A percentile compares a stretch with the other conserved stretches of the same genome.
phyloP scores from a whole-genome alignment of 2,329 filamentous ascomycete species.

The Trichoderma afroharzianum region DNA sequence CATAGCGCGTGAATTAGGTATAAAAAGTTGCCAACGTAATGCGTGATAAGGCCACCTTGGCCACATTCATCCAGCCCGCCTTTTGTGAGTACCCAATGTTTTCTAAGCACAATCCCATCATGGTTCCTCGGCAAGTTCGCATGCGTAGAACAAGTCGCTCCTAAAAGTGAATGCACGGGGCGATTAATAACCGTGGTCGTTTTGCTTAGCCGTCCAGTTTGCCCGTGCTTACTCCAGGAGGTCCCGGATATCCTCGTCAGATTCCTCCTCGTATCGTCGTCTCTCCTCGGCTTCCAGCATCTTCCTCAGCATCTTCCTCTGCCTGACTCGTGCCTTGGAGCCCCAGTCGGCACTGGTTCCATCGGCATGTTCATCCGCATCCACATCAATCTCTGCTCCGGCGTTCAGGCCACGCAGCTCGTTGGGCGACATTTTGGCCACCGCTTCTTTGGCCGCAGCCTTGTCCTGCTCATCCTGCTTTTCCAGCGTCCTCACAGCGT shows the following conservation, averaged over 20 bases:
- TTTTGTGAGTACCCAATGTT: neutral
- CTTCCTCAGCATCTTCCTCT: conserved; percentile 64
- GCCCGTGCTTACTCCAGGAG: conserved; percentile 46
- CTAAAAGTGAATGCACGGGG: neutral
- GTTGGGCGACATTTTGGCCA: conserved; percentile 59
- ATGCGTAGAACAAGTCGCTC: neutral
- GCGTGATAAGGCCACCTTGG: conserved; percentile 10
- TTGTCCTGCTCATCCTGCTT: conserved; percentile 52
- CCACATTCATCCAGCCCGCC: neutral
- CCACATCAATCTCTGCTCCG: conserved; percentile 52
- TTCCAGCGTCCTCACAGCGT: conserved; percentile 62
- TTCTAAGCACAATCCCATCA: neutral
- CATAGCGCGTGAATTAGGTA: conserved; percentile 1
- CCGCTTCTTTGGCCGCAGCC: conserved; percentile 48
- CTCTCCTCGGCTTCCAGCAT: conserved; percentile 61
- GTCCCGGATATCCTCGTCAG: conserved; percentile 69
- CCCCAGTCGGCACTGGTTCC: conserved; percentile 60
- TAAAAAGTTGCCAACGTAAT: neutral
- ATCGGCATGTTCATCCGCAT: conserved; percentile 42
- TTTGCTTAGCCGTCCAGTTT: neutral
- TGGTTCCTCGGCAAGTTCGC: neutral
- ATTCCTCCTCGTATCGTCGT: conserved; percentile 62
- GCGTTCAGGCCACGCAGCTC: conserved; percentile 56
- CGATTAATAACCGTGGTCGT: neutral
- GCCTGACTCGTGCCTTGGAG: conserved; percentile 65